Evolutionary conservation across 306 rosid genomes (phyloP).

Genomic region (Dalbergia cochinchinensis): DNA sequence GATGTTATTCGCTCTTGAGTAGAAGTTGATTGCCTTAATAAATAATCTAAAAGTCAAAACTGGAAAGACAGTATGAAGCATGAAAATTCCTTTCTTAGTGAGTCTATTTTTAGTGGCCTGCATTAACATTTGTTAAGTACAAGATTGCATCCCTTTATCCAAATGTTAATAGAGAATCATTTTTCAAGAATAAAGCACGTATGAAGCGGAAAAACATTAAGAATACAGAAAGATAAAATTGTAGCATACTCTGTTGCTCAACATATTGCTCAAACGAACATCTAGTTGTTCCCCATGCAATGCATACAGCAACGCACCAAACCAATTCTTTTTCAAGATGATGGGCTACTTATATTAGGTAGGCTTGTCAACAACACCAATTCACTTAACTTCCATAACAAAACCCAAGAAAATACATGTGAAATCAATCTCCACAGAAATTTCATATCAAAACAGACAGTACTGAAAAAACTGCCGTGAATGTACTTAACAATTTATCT

Average conservation of each 20-base stretch:
- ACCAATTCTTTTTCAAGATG: constrained; percentile 28
- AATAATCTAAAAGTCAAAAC: constrained; percentile 45
- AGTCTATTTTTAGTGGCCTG: constrained; percentile 21
- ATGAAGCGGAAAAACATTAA: constrained; percentile 20
- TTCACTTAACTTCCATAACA: constrained; percentile 28
- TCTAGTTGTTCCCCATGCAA: constrained; percentile 25
- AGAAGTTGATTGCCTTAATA: constrained; percentile 82
- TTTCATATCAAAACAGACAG: constrained; percentile 10
- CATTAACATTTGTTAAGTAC: not conserved
- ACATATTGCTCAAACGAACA: constrained; percentile 32
- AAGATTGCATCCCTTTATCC: constrained; percentile 11
- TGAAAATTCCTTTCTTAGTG: constrained; percentile 9
- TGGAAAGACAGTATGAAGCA: constrained; percentile 26
- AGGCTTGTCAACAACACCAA: constrained; percentile 19
- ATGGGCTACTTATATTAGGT: constrained; percentile 24
- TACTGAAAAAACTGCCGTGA: constrained; percentile 14
- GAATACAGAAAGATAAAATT: constrained; percentile 29
- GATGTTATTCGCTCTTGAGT: constrained; percentile 84
- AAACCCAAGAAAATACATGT: constrained; percentile 14
- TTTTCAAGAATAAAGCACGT: constrained; percentile 28
- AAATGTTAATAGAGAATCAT: constrained; percentile 12
- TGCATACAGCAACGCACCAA: constrained; percentile 31
- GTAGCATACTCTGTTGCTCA: constrained; percentile 28
- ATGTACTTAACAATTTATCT: not conserved
- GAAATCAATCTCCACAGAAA: constrained; percentile 26